Evolutionary conservation across 306 rosid genomes (phyloP).

Genomic region (Psophocarpus tetragonolobus): DNA sequence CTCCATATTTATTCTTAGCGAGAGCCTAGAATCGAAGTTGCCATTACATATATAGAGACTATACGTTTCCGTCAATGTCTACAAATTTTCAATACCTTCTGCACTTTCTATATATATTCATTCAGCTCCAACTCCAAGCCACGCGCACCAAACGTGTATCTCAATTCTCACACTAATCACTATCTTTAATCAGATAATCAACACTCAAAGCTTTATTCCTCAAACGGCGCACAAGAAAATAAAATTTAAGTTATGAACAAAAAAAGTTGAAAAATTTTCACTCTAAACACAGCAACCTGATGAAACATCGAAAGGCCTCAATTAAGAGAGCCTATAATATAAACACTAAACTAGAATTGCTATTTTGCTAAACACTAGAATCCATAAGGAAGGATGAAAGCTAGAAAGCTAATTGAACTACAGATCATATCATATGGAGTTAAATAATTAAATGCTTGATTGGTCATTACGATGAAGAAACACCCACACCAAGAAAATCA

Average conservation of each 20-base stretch:
- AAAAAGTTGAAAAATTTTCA: conserved; percentile 25
- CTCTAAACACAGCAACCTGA: conserved; percentile 33
- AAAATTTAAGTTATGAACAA: conserved; percentile 13
- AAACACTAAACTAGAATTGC: conserved; percentile 17
- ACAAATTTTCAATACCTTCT: conserved; percentile 37
- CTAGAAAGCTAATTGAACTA: conserved; percentile 34
- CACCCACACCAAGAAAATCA: conserved; percentile 92
- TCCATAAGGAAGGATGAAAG: not conserved
- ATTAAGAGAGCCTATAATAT: conserved; percentile 24
- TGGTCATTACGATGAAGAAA: conserved; percentile 50
- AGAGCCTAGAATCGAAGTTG: conserved; percentile 23
- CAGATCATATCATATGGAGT: conserved; percentile 19
- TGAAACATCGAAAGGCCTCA: conserved; percentile 11
- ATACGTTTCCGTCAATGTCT: conserved; percentile 29
- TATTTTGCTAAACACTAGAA: conserved; percentile 18
- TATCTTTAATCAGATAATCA: conserved; percentile 27
- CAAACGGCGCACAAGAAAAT: not conserved
- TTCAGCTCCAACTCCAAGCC: conserved; percentile 22
- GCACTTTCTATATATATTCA: conserved; percentile 6
- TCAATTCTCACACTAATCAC: conserved; percentile 8
- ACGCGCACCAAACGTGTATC: conserved; percentile 24
- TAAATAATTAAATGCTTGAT: conserved; percentile 37
- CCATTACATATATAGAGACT: conserved; percentile 31
- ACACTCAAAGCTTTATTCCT: conserved; percentile 33
- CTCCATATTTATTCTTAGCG: not conserved